Conservation (phyloP, 2,329 filamentous ascomycete species). For the Neospermospora avenae region DNA sequence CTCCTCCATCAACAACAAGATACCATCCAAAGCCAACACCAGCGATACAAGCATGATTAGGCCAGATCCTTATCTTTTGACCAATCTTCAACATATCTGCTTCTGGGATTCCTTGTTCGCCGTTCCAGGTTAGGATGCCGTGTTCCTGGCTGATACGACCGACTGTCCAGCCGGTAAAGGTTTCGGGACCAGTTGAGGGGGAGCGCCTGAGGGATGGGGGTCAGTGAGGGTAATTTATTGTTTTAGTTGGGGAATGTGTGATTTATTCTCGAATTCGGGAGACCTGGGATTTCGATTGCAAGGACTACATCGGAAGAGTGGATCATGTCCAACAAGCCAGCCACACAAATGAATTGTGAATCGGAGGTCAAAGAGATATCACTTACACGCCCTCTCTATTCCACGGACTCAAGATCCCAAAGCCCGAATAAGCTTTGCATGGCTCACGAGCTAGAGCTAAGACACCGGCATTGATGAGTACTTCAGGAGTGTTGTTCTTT, state of each 20-base stretch:
- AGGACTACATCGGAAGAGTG: no score
- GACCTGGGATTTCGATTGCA: no score
- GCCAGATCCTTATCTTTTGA: slow-evolving; percentile 68
- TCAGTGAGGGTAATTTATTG: not conserved
- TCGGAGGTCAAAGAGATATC: not conserved
- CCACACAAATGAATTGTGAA: no score
- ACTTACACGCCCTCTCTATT: slow-evolving; percentile 30
- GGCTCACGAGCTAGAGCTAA: slow-evolving; percentile 71
- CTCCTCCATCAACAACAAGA: slow-evolving; percentile 65
- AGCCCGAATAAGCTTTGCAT: slow-evolving; percentile 67
- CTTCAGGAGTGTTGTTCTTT: slow-evolving; percentile 50
- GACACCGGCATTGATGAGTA: slow-evolving; percentile 64
- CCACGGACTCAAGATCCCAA: slow-evolving; percentile 67
- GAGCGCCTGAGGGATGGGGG: slow-evolving; percentile 10
- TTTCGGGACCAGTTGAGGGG: slow-evolving; percentile 40
- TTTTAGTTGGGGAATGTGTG: no score
- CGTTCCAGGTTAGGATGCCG: slow-evolving; percentile 62
- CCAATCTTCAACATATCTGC: slow-evolving; percentile 53
- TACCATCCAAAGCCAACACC: slow-evolving; percentile 71
- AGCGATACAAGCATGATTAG: slow-evolving; percentile 78
- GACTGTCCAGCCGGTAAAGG: slow-evolving; percentile 60
- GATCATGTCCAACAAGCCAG: no score
- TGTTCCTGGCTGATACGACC: slow-evolving; percentile 75
- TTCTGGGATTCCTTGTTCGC: slow-evolving; percentile 37
- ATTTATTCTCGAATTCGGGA: no score